Evolutionary conservation across 2,329 filamentous ascomycete species (phyloP).

Genomic region (Dactylellina cionopaga): DNA sequence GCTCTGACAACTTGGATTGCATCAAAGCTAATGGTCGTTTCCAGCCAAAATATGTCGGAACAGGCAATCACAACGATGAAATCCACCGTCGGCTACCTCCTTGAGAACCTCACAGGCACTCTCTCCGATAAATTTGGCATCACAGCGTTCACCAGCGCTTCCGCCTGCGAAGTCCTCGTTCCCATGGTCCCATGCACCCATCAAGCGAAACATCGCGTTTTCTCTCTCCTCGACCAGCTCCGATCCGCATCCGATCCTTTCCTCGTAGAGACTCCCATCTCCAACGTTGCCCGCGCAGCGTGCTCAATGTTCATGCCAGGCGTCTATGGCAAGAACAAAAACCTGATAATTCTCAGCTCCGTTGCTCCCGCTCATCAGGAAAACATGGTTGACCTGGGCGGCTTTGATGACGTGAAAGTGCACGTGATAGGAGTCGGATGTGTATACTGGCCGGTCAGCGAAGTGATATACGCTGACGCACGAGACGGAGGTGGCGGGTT

Average conservation of each 20-base stretch:
- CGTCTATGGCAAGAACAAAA: slow-evolving; percentile 31
- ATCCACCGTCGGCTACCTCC: slow-evolving; percentile 17
- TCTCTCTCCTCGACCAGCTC: slow-evolving; percentile 10
- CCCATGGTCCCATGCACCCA: slow-evolving; percentile 34
- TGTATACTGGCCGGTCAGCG: slow-evolving; percentile 32
- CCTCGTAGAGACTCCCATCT: slow-evolving; percentile 28
- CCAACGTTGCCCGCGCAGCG: slow-evolving; percentile 32
- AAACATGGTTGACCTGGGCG: slow-evolving; percentile 26
- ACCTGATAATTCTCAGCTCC: slow-evolving; percentile 36
- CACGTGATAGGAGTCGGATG: slow-evolving; percentile 42
- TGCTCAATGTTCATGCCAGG: slow-evolving; percentile 46
- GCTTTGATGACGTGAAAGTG: slow-evolving; percentile 48
- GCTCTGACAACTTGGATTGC: not conserved
- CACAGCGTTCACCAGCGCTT: slow-evolving; percentile 36
- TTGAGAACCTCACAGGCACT: slow-evolving; percentile 34
- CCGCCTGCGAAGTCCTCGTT: slow-evolving; percentile 33
- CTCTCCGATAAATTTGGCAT: slow-evolving; percentile 33
- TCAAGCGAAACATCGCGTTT: slow-evolving; percentile 42
- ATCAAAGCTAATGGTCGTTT: not conserved
- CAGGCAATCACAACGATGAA: slow-evolving; percentile 29
- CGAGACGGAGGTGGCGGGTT: slow-evolving; percentile 30
- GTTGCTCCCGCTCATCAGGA: slow-evolving; percentile 19
- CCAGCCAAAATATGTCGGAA: slow-evolving; percentile 46
- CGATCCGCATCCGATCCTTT: slow-evolving; percentile 21
- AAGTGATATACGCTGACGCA: slow-evolving; percentile 26